Percentiles rank a stretch among this genome's conserved stretches.
These are phyloP conservation scores for Actinomortierella wolfii DNA, from an alignment of 371 early-diverging fungal genomes.

Conservation along the genomic window DNA sequence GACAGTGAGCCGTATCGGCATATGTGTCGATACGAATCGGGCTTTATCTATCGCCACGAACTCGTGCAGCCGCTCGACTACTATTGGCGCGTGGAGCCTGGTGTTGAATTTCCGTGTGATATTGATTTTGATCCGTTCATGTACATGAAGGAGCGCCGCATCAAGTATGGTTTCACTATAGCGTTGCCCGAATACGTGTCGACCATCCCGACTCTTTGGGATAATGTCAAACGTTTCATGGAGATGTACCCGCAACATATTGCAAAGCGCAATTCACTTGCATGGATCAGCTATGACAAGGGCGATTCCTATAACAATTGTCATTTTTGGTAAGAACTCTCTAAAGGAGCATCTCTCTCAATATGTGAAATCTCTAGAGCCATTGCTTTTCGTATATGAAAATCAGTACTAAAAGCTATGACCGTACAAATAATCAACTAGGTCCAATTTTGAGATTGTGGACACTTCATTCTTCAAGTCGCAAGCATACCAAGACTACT, in stretches of 20 bases:
- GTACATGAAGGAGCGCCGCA: conserved; percentile 76
- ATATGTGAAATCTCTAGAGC: background rate
- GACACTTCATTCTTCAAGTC: conserved; percentile 78
- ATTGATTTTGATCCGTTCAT: conserved; percentile 90
- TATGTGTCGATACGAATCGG: conserved; percentile 94
- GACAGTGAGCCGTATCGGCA: conserved; percentile 88
- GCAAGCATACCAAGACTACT: conserved; percentile 75
- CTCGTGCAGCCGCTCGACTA: conserved; percentile 80
- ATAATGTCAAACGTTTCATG: conserved; percentile 61
- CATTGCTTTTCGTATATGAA: no score
- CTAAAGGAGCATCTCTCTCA: background rate
- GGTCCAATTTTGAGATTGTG: conserved; percentile 90
- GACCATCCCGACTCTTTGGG: conserved; percentile 86
- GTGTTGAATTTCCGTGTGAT: conserved; percentile 87
- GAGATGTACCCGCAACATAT: conserved; percentile 53
- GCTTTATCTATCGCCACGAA: conserved; percentile 90
- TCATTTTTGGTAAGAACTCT: conserved; percentile 76
- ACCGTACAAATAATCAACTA: background rate
- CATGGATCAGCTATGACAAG: conserved; percentile 57
- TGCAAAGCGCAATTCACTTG: conserved; percentile 49
- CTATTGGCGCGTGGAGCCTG: conserved; percentile 97
- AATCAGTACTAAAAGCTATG: background rate
- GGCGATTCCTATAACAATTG: conserved; percentile 69
- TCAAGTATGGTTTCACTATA: conserved; percentile 88
- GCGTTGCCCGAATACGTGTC: conserved; percentile 78